Conservation (phyloP, 2,329 filamentous ascomycete genomes). For the Trichoderma asperellum region DNA sequence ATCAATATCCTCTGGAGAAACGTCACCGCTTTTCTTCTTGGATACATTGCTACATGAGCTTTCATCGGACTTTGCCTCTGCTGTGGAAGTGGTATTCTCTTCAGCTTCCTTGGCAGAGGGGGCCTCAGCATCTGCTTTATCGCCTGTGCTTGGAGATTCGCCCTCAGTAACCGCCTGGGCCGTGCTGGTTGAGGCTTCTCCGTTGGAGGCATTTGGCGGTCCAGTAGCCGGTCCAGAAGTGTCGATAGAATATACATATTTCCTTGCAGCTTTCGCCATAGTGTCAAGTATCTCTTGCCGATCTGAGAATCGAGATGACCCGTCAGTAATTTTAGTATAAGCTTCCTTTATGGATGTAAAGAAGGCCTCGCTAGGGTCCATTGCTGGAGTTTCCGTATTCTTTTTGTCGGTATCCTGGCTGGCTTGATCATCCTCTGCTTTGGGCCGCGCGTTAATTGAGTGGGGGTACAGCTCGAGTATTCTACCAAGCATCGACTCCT, state of each 20-base stretch:
- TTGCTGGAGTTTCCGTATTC: slow-evolving; percentile 29
- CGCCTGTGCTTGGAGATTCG: background rate
- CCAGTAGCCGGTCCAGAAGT: slow-evolving; percentile 23
- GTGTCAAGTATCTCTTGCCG: slow-evolving; percentile 55
- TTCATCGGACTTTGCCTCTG: background rate
- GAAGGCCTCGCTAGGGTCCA: slow-evolving; percentile 39
- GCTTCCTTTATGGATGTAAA: slow-evolving; percentile 45
- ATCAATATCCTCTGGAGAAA: slow-evolving; percentile 54
- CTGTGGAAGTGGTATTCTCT: background rate
- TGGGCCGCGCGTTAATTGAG: slow-evolving; percentile 43
- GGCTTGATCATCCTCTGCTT: slow-evolving; percentile 30
- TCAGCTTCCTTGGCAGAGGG: background rate
- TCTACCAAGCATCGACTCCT: slow-evolving; percentile 56
- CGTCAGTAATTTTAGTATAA: slow-evolving; percentile 48
- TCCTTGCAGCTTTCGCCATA: slow-evolving; percentile 55
- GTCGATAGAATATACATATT: slow-evolving; percentile 52
- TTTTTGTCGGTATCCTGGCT: slow-evolving; percentile 33
- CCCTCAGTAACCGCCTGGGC: background rate
- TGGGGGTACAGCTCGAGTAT: slow-evolving; percentile 57
- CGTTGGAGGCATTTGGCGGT: background rate
- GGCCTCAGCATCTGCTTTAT: background rate
- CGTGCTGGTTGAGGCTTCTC: background rate
- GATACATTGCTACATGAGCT: background rate
- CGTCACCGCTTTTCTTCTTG: slow-evolving; percentile 32
- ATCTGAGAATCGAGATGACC: slow-evolving; percentile 40